These are phyloP conservation scores for Lentithecium fluviatile DNA, from an alignment of 495 filamentous ascomycete genomes.

Conservation along the genomic window DNA sequence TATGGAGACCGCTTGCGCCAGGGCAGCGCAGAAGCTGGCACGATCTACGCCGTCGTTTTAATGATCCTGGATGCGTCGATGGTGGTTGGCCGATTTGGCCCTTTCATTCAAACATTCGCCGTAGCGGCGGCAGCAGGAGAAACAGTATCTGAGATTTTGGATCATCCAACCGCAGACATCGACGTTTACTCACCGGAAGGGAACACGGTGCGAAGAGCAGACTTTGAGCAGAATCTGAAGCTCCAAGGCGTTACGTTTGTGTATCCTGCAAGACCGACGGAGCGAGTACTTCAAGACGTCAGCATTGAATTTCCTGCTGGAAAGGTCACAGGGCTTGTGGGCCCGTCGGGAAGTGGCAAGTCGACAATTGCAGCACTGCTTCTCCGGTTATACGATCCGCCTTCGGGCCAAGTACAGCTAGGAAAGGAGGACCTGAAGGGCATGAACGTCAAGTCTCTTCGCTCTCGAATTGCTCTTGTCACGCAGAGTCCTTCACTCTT, in stretches of 20 bases:
- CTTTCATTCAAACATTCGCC: conserved; percentile 51
- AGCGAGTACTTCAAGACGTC: conserved; percentile 25
- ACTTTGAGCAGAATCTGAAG: conserved; percentile 1
- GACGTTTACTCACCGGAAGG: conserved; percentile 41
- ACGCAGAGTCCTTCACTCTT: conserved; percentile 27
- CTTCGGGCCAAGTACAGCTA: conserved; percentile 10
- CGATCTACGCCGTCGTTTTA: conserved; percentile 46
- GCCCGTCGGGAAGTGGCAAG: conserved; percentile 30
- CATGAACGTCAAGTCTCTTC: conserved; percentile 8
- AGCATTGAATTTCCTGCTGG: conserved; percentile 23
- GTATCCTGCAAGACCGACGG: conserved; percentile 35
- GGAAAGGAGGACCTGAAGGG: conserved; percentile 2
- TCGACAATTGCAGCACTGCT: conserved; percentile 23
- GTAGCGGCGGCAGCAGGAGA: conserved; percentile 50
- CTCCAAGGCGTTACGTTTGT: conserved; percentile 36
- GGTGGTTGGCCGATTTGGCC: conserved; percentile 45
- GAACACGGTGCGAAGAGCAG: not conserved
- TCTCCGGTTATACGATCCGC: conserved; percentile 27
- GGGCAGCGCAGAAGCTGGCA: conserved; percentile 46
- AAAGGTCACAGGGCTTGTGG: conserved; percentile 36
- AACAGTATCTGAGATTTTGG: conserved; percentile 51
- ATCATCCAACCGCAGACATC: conserved; percentile 43
- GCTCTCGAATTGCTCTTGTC: conserved; percentile 17
- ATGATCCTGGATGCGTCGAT: conserved; percentile 48
- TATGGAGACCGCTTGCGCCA: conserved; percentile 38